A percentile compares a stretch with the other conserved stretches of the same genome.
phyloP scores from a whole-genome alignment of 768 basidiomycete genomes.

The Pisolithus sp. region DNA sequence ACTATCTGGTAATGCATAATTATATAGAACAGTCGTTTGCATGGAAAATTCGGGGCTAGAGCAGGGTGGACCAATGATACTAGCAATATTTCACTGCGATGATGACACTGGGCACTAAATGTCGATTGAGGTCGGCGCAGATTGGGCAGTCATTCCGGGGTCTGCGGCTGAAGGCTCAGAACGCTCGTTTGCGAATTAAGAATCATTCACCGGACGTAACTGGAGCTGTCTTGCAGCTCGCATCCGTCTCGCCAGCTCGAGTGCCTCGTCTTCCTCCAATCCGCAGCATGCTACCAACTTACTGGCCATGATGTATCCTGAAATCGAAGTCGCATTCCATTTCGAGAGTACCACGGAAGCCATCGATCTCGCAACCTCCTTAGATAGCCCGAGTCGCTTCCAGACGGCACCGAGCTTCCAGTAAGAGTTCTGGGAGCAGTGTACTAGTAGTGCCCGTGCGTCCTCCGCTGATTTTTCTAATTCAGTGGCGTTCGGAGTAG shows the following conservation, averaged over 20 bases:
- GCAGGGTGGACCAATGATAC: no score
- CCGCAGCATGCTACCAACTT: not conserved
- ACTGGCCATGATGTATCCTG: not conserved
- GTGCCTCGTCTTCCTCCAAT: not conserved
- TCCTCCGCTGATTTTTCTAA: constrained; percentile 12
- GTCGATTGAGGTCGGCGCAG: no score
- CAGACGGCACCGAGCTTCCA: not conserved
- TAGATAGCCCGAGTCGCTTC: not conserved
- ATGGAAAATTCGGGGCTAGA: no score
- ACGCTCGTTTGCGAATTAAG: no score
- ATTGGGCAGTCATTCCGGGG: no score
- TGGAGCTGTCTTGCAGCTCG: not conserved
- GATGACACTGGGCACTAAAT: no score
- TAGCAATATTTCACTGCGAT: no score
- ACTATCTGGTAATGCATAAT: no score
- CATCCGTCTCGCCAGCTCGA: not conserved
- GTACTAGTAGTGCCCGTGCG: constrained; percentile 1
- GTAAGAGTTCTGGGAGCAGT: not conserved
- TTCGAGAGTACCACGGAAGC: not conserved
- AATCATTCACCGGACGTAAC: no score
- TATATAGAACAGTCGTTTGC: no score
- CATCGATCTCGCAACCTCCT: not conserved
- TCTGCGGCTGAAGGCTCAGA: no score
- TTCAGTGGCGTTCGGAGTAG: constrained; percentile 15
- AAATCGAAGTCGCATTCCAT: not conserved